phyloP scores from a whole-genome alignment of 441 rosid species.

The Corymbia citriodora region DNA sequence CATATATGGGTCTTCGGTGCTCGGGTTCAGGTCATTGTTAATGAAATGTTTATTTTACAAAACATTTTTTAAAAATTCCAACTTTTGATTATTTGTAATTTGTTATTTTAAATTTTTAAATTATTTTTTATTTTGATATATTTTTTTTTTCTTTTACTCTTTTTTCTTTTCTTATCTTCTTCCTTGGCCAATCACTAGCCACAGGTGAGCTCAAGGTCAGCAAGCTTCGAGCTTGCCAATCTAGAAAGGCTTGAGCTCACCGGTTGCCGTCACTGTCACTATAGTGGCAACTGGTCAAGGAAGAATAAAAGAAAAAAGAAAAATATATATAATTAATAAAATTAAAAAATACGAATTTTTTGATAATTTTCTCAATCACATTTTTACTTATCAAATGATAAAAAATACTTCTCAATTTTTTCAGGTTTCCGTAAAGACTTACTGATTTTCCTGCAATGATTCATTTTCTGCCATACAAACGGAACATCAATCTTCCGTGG shows the following conservation, averaged over 20 bases:
- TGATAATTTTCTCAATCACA: no score
- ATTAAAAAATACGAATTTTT: no score
- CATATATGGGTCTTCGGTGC: fast-evolving
- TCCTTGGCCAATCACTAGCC: background rate
- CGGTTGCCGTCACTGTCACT: fast-evolving
- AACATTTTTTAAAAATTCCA: fast-evolving
- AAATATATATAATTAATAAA: no score
- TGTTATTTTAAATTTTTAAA: no score
- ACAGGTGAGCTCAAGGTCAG: background rate
- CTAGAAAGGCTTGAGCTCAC: fast-evolving
- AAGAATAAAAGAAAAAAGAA: background rate
- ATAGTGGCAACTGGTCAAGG: fast-evolving
- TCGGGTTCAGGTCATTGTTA: no score
- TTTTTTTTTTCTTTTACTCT: background rate
- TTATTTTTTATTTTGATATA: no score
- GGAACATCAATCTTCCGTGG: background rate
- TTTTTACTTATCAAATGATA: no score
- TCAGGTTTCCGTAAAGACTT: background rate
- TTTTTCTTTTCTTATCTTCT: background rate
- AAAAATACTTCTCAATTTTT: no score
- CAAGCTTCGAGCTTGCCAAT: background rate
- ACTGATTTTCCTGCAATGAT: background rate
- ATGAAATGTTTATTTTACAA: no score
- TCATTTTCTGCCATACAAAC: background rate
- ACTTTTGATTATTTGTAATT: no score